These are phyloP conservation scores for Candida tropicalis DNA, from an alignment of 1,139 yeast species.

Conservation along the genomic window DNA sequence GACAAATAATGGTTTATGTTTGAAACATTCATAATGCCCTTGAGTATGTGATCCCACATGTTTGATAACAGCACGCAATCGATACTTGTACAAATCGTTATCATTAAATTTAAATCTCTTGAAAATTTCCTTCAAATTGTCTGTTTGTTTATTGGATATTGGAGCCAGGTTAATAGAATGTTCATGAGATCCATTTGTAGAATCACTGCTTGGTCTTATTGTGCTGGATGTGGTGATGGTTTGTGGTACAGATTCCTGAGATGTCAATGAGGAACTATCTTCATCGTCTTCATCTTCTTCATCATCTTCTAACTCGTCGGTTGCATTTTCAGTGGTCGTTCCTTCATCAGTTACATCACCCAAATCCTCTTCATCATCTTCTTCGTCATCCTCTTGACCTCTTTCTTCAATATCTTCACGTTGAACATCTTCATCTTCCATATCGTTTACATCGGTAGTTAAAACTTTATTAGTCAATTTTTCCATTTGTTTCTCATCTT, in stretches of 20 bases:
- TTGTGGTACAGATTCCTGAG: constrained; percentile 16
- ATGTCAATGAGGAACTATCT: constrained; percentile 17
- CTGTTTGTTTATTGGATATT: constrained; percentile 42
- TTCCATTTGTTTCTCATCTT: constrained; percentile 20
- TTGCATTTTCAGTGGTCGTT: constrained; percentile 19
- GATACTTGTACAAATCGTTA: constrained; percentile 53
- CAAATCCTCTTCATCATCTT: constrained; percentile 25
- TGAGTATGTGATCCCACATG: constrained; percentile 88
- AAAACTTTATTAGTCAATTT: constrained; percentile 30
- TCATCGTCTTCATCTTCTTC: constrained; percentile 17
- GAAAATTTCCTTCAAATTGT: constrained; percentile 41
- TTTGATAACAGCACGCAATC: constrained; percentile 70
- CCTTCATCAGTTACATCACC: constrained; percentile 25
- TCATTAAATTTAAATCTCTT: constrained; percentile 46
- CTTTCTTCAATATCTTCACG: constrained; percentile 44
- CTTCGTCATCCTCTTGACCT: constrained; percentile 37
- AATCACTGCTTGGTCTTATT: constrained; percentile 10
- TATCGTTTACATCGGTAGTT: constrained; percentile 46
- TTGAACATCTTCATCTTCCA: constrained; percentile 49
- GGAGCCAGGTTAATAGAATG: constrained; percentile 35
- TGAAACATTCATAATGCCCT: constrained; percentile 88
- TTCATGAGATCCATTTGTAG: constrained; percentile 10
- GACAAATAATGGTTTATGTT: constrained; percentile 64
- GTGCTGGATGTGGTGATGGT: constrained; percentile 17
- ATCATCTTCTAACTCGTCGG: constrained; percentile 25